phyloP scores from a whole-genome alignment of 2,329 filamentous ascomycete genomes.

The Neonectria magnoliae region DNA sequence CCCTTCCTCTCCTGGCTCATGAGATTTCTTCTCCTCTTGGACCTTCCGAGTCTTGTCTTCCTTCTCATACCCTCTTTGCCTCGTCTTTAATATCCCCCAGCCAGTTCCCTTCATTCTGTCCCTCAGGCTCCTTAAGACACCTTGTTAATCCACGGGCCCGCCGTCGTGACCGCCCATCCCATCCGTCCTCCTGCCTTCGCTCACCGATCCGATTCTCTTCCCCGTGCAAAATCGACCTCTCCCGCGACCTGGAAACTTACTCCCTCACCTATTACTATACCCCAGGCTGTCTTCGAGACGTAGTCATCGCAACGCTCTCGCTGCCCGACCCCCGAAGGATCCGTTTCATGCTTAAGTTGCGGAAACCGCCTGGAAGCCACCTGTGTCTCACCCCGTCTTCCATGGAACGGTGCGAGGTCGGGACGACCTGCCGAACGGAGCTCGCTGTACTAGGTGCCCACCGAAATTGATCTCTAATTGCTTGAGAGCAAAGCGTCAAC shows the following conservation, averaged over 20 bases:
- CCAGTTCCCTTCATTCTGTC: slow-evolving; percentile 2
- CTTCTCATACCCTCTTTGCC: slow-evolving; percentile 11
- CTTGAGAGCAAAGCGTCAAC: not conserved
- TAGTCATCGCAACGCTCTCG: not conserved
- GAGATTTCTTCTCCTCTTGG: slow-evolving; percentile 18
- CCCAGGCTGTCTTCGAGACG: slow-evolving; percentile 8
- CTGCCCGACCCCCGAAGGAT: not conserved
- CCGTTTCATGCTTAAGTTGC: slow-evolving; percentile 10
- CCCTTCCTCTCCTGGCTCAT: slow-evolving; percentile 16
- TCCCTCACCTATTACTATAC: not conserved
- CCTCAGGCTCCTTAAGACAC: not conserved
- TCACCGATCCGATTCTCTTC: slow-evolving; percentile 13
- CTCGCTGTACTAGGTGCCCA: not conserved
- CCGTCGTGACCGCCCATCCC: not conserved
- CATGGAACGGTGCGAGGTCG: slow-evolving; percentile 19
- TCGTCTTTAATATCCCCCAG: slow-evolving; percentile 1
- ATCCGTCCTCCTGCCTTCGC: not conserved
- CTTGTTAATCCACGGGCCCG: not conserved
- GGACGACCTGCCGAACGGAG: not conserved
- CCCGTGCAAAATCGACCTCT: slow-evolving; percentile 7
- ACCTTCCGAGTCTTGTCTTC: slow-evolving; percentile 1
- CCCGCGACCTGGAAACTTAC: slow-evolving; percentile 3
- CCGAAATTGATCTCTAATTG: slow-evolving; percentile 24
- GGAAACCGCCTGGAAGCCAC: slow-evolving; percentile 5
- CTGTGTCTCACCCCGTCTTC: slow-evolving; percentile 20